Conservation (phyloP, 179 eudicot species). For the Drosera spatulata region DNA sequence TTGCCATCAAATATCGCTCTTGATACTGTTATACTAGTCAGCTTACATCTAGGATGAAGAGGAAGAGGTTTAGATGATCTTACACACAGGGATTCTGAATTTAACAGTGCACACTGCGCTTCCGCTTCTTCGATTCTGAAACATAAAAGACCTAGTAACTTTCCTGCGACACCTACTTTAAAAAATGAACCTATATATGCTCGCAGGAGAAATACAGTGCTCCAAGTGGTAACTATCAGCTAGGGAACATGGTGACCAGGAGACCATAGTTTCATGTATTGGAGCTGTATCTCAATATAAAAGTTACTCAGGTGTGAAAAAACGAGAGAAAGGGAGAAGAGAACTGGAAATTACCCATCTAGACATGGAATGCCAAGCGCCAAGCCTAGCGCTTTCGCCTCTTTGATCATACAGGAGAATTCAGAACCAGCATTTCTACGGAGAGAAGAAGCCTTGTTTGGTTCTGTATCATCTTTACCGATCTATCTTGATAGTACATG, state of each 20-base stretch:
- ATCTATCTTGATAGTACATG: slow-evolving; percentile 36
- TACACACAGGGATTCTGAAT: slow-evolving; percentile 79
- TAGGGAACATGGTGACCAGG: too few species aligned
- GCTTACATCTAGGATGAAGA: background rate
- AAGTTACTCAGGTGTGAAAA: too few species aligned
- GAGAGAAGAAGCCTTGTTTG: slow-evolving; percentile 34
- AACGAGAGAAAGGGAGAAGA: background rate
- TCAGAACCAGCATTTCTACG: slow-evolving; percentile 83
- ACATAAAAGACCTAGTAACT: slow-evolving; percentile 8
- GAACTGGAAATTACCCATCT: slow-evolving; percentile 52
- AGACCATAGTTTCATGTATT: too few species aligned
- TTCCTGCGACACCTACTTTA: background rate
- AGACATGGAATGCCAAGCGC: slow-evolving; percentile 88
- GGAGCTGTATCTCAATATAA: too few species aligned
- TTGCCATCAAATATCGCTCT: background rate
- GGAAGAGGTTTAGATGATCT: slow-evolving; percentile 18
- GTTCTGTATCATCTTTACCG: slow-evolving; percentile 34
- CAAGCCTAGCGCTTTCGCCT: slow-evolving; percentile 63
- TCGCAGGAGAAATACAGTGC: too few species aligned
- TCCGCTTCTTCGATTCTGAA: slow-evolving; percentile 93
- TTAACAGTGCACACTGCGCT: slow-evolving; percentile 87
- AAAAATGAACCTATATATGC: too few species aligned
- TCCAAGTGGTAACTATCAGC: too few species aligned
- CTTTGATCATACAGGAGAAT: slow-evolving; percentile 86
- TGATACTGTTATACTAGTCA: background rate